A percentile compares a stretch with the other conserved stretches of the same genome.
Evolutionary conservation across 1,284 basidiomycete species (phyloP).

Genomic region (Rhodotorula sp.): DNA sequence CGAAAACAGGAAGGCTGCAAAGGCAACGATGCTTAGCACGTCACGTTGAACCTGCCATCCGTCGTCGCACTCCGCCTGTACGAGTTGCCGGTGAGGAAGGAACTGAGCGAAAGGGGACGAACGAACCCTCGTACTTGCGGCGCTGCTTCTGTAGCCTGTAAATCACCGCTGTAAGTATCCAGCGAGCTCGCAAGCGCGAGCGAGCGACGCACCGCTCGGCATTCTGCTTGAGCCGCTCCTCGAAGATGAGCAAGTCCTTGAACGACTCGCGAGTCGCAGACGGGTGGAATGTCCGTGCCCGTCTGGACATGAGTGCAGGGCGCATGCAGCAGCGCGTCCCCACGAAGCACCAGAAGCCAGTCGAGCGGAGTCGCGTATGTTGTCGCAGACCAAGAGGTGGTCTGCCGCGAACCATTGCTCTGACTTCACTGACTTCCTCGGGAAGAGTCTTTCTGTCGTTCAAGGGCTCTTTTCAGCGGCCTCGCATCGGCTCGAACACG

Average conservation of each 20-base stretch:
- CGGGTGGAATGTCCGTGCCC: constrained; percentile 22
- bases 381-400: too few relatives aligned
- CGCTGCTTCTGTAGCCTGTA: constrained; percentile 71
- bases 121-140: constrained; percentile 72
- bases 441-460: too few relatives aligned
- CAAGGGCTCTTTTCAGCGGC: too few relatives aligned
- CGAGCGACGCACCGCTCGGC: constrained; percentile 53
- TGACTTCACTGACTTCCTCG: too few relatives aligned
- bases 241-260: constrained; percentile 86
- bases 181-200: background rate
- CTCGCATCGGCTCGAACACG: too few relatives aligned
- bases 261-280: constrained; percentile 21
- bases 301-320: background rate
- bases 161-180: background rate
- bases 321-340: too few relatives aligned
- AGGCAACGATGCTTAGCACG: constrained; percentile 10
- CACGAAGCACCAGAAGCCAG: too few relatives aligned
- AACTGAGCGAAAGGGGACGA: background rate
- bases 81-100: background rate
- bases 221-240: constrained; percentile 93
- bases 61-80: too few relatives aligned
- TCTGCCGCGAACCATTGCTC: too few relatives aligned
- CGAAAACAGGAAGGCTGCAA: constrained; percentile 70
- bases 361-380: too few relatives aligned
- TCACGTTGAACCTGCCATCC: background rate